Percentiles rank a stretch among this genome's conserved stretches.
Conservation (phyloP, 2,329 filamentous ascomycete species). For the Cryphonectria parasitica region DNA sequence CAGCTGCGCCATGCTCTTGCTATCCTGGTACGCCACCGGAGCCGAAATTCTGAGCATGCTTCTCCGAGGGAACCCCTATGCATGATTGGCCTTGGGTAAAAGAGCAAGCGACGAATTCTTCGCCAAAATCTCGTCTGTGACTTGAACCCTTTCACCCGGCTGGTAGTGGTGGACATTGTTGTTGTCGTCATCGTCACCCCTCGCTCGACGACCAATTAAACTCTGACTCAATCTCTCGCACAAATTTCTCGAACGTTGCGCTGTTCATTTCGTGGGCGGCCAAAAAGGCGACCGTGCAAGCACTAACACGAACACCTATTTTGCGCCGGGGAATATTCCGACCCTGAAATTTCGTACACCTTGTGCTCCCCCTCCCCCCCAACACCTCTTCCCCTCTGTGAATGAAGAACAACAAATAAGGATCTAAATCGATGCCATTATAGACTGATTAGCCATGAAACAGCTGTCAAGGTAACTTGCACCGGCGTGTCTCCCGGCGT, state of each 20-base stretch:
- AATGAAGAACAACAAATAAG: not conserved
- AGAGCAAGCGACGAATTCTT: not conserved
- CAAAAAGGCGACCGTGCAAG: constrained; percentile 1
- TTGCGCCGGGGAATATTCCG: not conserved
- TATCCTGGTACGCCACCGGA: not conserved
- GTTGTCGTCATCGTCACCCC: not conserved
- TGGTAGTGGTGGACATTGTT: not conserved
- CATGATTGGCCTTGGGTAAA: not conserved
- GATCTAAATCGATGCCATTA: not conserved
- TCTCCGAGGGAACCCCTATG: not conserved
- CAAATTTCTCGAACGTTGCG: constrained; percentile 12
- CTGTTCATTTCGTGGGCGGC: not conserved
- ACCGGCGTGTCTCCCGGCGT: not conserved
- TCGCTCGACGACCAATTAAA: not conserved
- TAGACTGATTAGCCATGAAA: constrained; percentile 12
- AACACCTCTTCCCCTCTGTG: no score
- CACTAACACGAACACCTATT: constrained; percentile 9
- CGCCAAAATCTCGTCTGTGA: not conserved
- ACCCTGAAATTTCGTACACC: constrained; percentile 7
- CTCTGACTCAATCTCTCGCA: not conserved
- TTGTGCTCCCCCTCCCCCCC: constrained; percentile 1
- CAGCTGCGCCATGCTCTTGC: not conserved
- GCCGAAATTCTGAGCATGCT: not conserved
- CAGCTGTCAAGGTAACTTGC: not conserved
- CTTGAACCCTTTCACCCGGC: not conserved